Evolutionary conservation across 1,284 basidiomycete species (phyloP), one percentile per base, ranked within the genome.

Genomic region (Leccinum pseudoinsigne): DNA sequence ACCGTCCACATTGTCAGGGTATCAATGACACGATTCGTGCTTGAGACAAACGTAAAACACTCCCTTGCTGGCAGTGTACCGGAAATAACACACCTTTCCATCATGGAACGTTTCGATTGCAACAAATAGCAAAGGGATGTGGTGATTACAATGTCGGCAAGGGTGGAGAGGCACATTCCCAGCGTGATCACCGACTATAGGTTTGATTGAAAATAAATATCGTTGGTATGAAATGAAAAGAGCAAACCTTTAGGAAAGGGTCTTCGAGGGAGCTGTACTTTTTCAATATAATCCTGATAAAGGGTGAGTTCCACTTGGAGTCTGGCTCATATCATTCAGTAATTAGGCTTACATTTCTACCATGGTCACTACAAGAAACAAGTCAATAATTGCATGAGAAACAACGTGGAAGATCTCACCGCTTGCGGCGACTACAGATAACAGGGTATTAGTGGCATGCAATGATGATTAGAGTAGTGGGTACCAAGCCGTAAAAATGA

Each of bases 151-250:
- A 85, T 68, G 64, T 86, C 84, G 7, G 82, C 76, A 5, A 73
- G 66, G 0, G 79, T 78, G 0, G 84, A 83, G 23, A 84, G 76
- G 0, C 77, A 75, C 2, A 86, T 69, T 5, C 84, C 84, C 1
- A 82, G 70, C 1, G 83, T 84, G 68, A 85, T 84, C 11, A 83
- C 72, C 79, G 81, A 84, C 84, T 85, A 62, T 8, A 4, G 26
- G 45, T 47, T 47, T 47, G 18, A 47, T 47, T 21, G 18, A 47
- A 47, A 21, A 47, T 47, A 1, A 47, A 10, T 18, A 18, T 21
- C 11, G 9, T 11, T 4, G 21, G 14, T 23, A n/a, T 8, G 9
- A 12, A 58, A 60, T 18, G 10, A 28, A 11, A 7, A 45, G 1
- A 26, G n/a, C 62, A 8, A 58, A 72, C 62, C 55, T 58, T 63